phyloP scores from a whole-genome alignment of 345 rosid species.

The Pugionium dolabratum region DNA sequence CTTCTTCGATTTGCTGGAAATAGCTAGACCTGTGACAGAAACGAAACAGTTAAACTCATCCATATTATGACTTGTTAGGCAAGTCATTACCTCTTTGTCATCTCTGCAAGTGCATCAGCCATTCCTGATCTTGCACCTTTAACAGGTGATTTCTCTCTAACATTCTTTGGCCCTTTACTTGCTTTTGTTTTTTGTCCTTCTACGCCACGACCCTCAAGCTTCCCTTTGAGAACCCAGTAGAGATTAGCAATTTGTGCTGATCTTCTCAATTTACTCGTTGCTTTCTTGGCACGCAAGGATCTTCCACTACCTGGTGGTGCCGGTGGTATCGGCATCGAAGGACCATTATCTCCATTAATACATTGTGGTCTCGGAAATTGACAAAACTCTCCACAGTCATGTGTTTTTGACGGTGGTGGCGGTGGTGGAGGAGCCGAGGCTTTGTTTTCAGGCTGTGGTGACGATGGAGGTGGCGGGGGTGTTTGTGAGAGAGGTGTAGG shows the following conservation, averaged over 20 bases:
- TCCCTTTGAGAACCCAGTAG: conserved; percentile 55
- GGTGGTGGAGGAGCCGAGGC: conserved; percentile 35
- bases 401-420: conserved; percentile 34
- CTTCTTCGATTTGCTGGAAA: conserved; percentile 71
- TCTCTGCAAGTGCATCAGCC: conserved; percentile 75
- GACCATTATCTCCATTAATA: neutral
- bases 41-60: neutral
- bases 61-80: conserved; percentile 21
- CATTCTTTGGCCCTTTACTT: conserved; percentile 36
- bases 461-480: conserved; percentile 39
- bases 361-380: conserved; percentile 31
- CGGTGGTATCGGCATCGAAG: conserved; percentile 45
- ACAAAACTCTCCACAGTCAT: conserved; percentile 23
- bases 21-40: conserved; percentile 53
- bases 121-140: conserved; percentile 53
- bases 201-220: conserved; percentile 56
- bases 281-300: conserved; percentile 52
- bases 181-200: conserved; percentile 25
- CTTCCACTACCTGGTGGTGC: conserved; percentile 58
- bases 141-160: conserved; percentile 37
- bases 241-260: conserved; percentile 57
- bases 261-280: conserved; percentile 58
- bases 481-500: conserved; percentile 28
- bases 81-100: conserved; percentile 57
- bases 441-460: conserved; percentile 22